Evolutionary conservation across 306 rosid genomes (phyloP).

Genomic region (Quercus rubra): DNA sequence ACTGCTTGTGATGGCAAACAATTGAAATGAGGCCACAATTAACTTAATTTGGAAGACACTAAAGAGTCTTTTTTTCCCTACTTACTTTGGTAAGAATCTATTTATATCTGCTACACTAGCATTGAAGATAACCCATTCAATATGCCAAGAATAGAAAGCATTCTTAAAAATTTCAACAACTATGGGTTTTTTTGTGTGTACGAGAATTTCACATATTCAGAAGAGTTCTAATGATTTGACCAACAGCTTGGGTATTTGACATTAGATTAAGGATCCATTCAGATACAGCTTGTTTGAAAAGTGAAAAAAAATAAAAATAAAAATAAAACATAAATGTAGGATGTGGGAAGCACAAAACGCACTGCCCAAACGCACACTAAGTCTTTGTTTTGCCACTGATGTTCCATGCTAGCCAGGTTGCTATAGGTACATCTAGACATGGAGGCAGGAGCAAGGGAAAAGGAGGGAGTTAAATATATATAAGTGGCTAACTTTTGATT

Average conservation of each 20-base stretch:
- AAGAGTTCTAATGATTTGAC: too few species aligned
- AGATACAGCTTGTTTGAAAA: too few species aligned
- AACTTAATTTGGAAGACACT: neutral
- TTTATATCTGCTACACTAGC: neutral
- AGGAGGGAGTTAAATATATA: neutral
- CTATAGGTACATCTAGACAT: neutral
- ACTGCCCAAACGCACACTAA: neutral
- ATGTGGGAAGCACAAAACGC: too few species aligned
- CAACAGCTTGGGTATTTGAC: neutral
- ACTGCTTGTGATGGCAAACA: neutral
- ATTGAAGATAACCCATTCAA: neutral
- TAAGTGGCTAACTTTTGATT: neutral
- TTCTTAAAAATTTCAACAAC: too few species aligned
- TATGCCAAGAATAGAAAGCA: neutral
- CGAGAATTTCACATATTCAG: too few species aligned
- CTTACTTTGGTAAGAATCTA: neutral
- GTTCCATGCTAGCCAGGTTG: neutral
- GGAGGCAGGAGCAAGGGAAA: neutral
- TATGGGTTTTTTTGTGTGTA: neutral
- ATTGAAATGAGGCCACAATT: neutral
- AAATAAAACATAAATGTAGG: too few species aligned
- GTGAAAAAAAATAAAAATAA: too few species aligned
- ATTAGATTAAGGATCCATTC: neutral
- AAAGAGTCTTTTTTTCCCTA: neutral
- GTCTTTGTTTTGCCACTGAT: neutral